Evolutionary conservation across 805 yeast species (phyloP).

Genomic region (Yamadazyma ubonensis): DNA sequence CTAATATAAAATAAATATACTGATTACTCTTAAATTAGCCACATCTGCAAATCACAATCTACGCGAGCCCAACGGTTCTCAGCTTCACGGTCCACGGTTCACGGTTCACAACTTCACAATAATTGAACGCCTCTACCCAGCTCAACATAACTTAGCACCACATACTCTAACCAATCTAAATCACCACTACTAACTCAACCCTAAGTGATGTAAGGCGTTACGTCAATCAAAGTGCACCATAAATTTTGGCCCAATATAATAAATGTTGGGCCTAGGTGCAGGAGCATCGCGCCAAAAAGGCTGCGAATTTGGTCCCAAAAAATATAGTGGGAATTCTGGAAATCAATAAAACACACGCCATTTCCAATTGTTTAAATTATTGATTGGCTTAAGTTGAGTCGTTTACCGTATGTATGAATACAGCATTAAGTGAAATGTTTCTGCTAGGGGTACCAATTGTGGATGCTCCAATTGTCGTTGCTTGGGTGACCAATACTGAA

Average conservation of each 20-base stretch:
- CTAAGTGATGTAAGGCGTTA: too few relatives aligned
- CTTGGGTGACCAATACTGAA: too few relatives aligned
- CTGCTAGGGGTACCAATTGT: too few relatives aligned
- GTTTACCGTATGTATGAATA: not conserved
- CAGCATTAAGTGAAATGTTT: not conserved
- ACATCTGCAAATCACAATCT: too few relatives aligned
- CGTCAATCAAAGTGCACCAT: slow-evolving; percentile 9
- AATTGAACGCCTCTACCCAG: not conserved
- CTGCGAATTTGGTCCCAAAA: slow-evolving; percentile 12
- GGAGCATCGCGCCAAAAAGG: slow-evolving; percentile 8
- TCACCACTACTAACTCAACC: too few relatives aligned
- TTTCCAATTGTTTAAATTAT: not conserved
- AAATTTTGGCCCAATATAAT: slow-evolving; percentile 13
- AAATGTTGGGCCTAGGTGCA: slow-evolving; percentile 12
- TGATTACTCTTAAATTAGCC: too few relatives aligned
- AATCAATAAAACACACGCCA: slow-evolving; percentile 2
- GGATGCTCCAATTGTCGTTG: too few relatives aligned
- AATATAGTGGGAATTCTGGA: slow-evolving; percentile 3
- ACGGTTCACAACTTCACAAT: not conserved
- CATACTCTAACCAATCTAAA: too few relatives aligned
- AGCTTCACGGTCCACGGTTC: not conserved
- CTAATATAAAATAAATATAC: too few relatives aligned
- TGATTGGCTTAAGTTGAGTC: slow-evolving; percentile 1
- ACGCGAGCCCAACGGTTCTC: too few relatives aligned
- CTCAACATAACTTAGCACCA: too few relatives aligned